Evolutionary conservation across 225 moss, liverwort and hornwort genomes (phyloP), one percentile per base, ranked within the genome.

Genomic region (Polytrichum commune): DNA sequence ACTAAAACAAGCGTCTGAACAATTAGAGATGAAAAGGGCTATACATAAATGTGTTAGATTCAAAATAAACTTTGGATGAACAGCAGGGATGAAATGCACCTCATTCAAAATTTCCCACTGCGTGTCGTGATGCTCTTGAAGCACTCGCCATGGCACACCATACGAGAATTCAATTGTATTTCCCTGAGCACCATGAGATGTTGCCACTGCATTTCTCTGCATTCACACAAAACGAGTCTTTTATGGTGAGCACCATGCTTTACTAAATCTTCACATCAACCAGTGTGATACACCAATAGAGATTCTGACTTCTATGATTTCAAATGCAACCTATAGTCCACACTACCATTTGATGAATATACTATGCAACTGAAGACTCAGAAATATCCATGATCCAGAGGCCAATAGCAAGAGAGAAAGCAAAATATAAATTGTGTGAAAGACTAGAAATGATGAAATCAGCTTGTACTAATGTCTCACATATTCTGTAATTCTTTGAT

Each of bases 141-240:
- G 73, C 62, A 79, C 65, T 62, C 73, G 75, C 88, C 88, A 88
- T 7, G 57, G 23, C 63, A 81, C 46, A 19, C 88, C 88, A 60
- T 25, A 84, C 38, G 79, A 73, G n/a, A 84, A 88, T 72, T 88
- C 88, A 22, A 88, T 88, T 53, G 88, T 88, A 29, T 88, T 88
- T 24, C 88, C 88, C 63, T 88, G 88, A 33, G 88, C 84, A 18
- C 77, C 64, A 66, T 88, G 88, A 28, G 88, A 88, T n/a, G 88
- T 88, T 62, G 84, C 84, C 63, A 84, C 35, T 65, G 81, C 84
- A 28, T 77, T 73, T 77, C 32, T 77, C 83, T 84, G 80, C 60
- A 74, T 53, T 1, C n/a, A 64, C 22, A 30, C 70, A 27, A 72
- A 26, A 60, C 13, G 13, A 46, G 13, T 46, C 38, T 46, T 13